Base-by-base conservation (phyloP, 208 protist genomes). In the Trypanosoma caninum region DNA sequence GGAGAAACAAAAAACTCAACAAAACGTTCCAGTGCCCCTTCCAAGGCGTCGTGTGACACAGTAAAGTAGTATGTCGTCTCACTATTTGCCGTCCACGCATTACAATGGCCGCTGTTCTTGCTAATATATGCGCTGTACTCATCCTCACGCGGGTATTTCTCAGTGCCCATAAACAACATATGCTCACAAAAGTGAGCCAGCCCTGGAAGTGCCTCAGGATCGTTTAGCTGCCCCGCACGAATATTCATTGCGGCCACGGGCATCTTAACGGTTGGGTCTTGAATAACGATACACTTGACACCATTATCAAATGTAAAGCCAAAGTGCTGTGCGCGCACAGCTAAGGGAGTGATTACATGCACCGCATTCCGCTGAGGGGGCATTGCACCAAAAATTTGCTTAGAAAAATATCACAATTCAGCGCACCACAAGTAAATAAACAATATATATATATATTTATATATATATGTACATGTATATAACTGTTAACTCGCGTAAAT, bases 141-240 rank as follows among this genome's bases (percentile, higher is more conserved):
- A 56, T 90, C 81, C 71, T 98, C 96, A 23, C 78, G 46, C 16
- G 94, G 94, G 76, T 91, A 98, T 66, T 94, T 95, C 48, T 76
- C 79, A 3, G 90, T 97, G 5, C 94, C 94, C 72, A 97, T 89
- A 63, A 98, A 98, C 5, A 97, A 78, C 93, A 97, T 97, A 69
- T 97, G 93, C 72, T 97, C 93, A 50, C 80, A 92, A 59, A 97
- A 93, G 74, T 97, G 93, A 0, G 89, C 91, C 31, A 97, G 74
- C n/a, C 89, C 89, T 2, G 78, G 75, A 18, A 95, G 45, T 38
- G 59, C 55, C 18, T 50, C 63, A 2, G 85, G 81, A 53, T 95
- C 89, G 38, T 89, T 80, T 6, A 88, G 70, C 45, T 76, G 62
- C 13, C 89, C 89, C 1, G 82, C 80, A 34, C 65, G 72, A 34